phyloP scores from a whole-genome alignment of 305 asterid genomes.

The Fraxinus paxiana region DNA sequence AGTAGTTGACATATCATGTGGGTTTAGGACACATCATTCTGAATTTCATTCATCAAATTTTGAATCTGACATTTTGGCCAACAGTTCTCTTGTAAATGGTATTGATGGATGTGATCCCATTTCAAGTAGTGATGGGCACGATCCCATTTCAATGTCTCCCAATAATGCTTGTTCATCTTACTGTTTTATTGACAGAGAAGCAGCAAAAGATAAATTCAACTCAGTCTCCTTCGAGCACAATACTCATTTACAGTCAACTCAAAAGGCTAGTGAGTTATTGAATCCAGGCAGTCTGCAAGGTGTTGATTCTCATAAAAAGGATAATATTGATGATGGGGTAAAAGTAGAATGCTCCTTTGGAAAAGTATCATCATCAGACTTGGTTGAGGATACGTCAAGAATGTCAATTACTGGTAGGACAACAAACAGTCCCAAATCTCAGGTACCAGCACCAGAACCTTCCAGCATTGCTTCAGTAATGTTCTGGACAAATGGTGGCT shows the following conservation, averaged over 20 bases:
- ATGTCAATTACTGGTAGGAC: constrained; percentile 28
- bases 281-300: constrained; percentile 27
- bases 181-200: constrained; percentile 18
- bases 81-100: constrained; percentile 30
- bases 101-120: constrained; percentile 16
- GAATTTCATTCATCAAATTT: constrained; percentile 34
- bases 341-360: constrained; percentile 33
- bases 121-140: constrained; percentile 13
- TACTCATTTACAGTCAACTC: constrained; percentile 35
- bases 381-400: constrained; percentile 26
- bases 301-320: background rate
- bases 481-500: constrained; percentile 94
- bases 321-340: constrained; percentile 5
- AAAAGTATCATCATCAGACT: constrained; percentile 27
- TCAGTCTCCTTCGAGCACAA: constrained; percentile 27
- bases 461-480: constrained; percentile 44
- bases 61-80: constrained; percentile 33
- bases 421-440: constrained; percentile 36
- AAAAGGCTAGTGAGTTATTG: constrained; percentile 31
- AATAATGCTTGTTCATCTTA: constrained; percentile 23
- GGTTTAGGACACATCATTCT: constrained; percentile 19
- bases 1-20: constrained; percentile 29
- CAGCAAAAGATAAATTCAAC: constrained; percentile 23
- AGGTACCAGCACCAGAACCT: constrained; percentile 49
- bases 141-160: constrained; percentile 22